These are phyloP conservation scores for Mycotypha africana DNA, from an alignment of 371 early-diverging fungal species.

Conservation along the genomic window DNA sequence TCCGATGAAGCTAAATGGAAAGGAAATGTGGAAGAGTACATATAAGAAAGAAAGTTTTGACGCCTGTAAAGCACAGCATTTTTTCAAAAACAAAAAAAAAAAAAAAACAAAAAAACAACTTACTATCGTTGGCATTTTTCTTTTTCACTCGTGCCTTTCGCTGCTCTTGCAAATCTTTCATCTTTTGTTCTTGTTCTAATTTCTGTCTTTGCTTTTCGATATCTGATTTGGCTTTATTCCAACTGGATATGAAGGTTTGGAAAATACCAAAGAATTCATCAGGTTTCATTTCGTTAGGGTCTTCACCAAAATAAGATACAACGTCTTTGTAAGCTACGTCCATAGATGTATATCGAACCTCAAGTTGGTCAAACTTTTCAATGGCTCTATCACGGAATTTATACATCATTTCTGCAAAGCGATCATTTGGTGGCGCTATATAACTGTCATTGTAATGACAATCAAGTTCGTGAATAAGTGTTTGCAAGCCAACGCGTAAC, in stretches of 20 bases:
- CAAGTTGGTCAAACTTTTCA: conserved; percentile 40
- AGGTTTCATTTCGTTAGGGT: conserved; percentile 69
- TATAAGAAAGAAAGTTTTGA: too few species aligned
- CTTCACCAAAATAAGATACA: conserved; percentile 79
- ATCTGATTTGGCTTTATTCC: conserved; percentile 47
- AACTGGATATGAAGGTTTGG: conserved; percentile 74
- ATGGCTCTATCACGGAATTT: conserved; percentile 50
- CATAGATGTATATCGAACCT: conserved; percentile 50
- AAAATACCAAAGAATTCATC: conserved; percentile 90
- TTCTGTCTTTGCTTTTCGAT: conserved; percentile 25
- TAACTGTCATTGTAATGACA: conserved; percentile 29
- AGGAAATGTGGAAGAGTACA: too few species aligned
- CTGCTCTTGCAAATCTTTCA: conserved; percentile 39
- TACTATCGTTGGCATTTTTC: too few species aligned
- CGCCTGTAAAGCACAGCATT: too few species aligned
- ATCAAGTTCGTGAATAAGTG: conserved; percentile 44
- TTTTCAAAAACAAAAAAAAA: too few species aligned
- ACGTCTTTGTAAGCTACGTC: conserved; percentile 65
- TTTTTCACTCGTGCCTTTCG: conserved; percentile 36
- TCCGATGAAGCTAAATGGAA: conserved; percentile 15
- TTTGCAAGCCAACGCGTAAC: conserved; percentile 52
- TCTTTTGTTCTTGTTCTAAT: conserved; percentile 32
- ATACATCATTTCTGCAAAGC: conserved; percentile 36
- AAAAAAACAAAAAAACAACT: neutral
- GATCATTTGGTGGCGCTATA: conserved; percentile 26